Base-by-base conservation (phyloP, 345 rosid species). In the Zanthoxylum bungeanum region DNA sequence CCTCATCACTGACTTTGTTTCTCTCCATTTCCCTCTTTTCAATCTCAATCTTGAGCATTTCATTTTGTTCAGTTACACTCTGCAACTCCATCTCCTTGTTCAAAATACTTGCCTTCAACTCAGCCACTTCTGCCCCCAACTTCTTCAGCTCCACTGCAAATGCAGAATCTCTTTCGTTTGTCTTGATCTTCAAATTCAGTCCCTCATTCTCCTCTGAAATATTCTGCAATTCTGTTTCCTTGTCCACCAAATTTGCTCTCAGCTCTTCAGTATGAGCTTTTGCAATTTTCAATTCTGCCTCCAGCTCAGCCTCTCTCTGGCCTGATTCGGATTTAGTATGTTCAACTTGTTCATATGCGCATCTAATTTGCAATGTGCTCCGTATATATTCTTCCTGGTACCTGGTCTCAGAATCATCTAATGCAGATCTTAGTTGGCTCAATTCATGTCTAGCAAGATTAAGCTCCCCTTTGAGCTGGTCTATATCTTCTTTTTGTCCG, bases 331-430 rank as follows among this genome's bases (percentile, higher is more conserved):
- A 77, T 68, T 89, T 90, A 1, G 78, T 73, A 47, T 10, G 73
- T 66, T 95, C 98, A 0, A 82, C 82, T 79, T 91, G 88, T 74
- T 95, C 98, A 64, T 85, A 92, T 70, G 96, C 97, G 68, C 82
- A 84, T 83, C 93, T 76, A 34, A 92, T 92, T 80, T 92, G 98
- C 80, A 95, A 69, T 4, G 92, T 88, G 85, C 98, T 90, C 34
- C 77, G 95, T 36, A 94, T 88, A 68, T 90, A 90, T 81, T 92
- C 98, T 76, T 90, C 97, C 62, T 94, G 97, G 73, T 92, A 92
- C 79, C 93, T 81, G 10, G 81, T 73, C 84, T 95, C 99, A 11
- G 92, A 85, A 14, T 84, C 87, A 81, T 86, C 93, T 24, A 94
- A 68, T 59, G 87, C 89, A 28, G 89, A 83, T 80, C 81, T 87